A percentile compares a stretch with the other conserved stretches of the same genome.
phyloP scores from a whole-genome alignment of 176 grass and related monocot species.

The Oryza longistaminata region DNA sequence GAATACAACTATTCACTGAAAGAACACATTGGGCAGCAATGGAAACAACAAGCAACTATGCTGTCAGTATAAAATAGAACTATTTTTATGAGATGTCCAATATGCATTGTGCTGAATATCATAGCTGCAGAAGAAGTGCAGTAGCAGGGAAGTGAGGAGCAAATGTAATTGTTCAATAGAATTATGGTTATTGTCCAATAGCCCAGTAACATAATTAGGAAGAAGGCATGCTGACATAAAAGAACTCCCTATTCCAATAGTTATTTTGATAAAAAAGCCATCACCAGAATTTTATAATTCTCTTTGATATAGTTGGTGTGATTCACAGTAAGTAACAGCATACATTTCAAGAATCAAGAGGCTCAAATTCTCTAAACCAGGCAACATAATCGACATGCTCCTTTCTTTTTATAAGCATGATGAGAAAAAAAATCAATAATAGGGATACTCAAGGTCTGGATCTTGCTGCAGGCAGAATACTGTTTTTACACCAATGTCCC shows the following conservation, averaged over 20 bases:
- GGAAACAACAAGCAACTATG: constrained; percentile 11
- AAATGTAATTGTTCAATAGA: background rate
- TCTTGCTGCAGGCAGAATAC: constrained; percentile 97
- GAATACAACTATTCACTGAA: constrained; percentile 2
- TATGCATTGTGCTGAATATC: background rate
- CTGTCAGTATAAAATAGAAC: background rate
- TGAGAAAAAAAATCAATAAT: background rate
- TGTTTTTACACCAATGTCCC: constrained; percentile 85
- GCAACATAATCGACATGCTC: background rate
- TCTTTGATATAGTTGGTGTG: background rate
- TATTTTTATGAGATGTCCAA: background rate
- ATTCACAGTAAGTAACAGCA: background rate
- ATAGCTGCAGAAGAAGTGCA: background rate
- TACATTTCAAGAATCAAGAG: background rate
- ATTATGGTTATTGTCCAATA: background rate
- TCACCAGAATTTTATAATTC: background rate
- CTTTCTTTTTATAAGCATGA: background rate
- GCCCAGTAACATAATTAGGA: background rate
- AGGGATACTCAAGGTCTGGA: constrained; percentile 90
- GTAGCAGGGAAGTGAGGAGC: background rate
- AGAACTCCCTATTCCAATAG: background rate
- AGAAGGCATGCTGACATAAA: background rate
- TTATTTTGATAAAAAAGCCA: background rate
- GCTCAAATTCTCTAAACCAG: background rate
- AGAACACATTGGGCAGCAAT: background rate